phyloP scores from a whole-genome alignment of 192 early-diverging fungal species.

The Umbelopsis sp. region DNA sequence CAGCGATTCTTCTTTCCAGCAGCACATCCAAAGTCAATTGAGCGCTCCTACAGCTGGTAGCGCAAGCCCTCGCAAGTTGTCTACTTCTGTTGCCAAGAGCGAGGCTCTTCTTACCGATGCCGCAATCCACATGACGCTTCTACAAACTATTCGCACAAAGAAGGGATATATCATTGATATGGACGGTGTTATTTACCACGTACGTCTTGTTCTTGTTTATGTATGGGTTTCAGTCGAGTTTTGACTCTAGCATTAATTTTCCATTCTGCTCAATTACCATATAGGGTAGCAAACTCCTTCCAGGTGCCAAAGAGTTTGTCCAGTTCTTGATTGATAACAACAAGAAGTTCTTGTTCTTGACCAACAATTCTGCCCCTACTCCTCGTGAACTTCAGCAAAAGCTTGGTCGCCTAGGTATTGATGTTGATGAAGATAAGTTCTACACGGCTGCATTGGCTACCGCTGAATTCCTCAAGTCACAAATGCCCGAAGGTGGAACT shows the following conservation, averaged over 20 bases:
- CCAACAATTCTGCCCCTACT: slow-evolving; percentile 65
- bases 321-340: slow-evolving; percentile 48
- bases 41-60: not conserved
- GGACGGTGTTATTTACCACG: slow-evolving; percentile 66
- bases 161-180: slow-evolving; percentile 64
- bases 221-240: slow-evolving; percentile 18
- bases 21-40: slow-evolving; percentile 14
- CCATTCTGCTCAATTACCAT: not conserved
- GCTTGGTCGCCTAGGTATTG: slow-evolving; percentile 52
- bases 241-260: not conserved
- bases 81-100: slow-evolving; percentile 23
- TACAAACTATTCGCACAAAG: slow-evolving; percentile 42
- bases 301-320: slow-evolving; percentile 62
- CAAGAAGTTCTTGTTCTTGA: slow-evolving; percentile 64
- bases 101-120: slow-evolving; percentile 33
- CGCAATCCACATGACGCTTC: slow-evolving; percentile 30
- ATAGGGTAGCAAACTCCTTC: slow-evolving; percentile 48
- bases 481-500: slow-evolving; percentile 52
- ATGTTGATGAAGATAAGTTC: slow-evolving; percentile 52
- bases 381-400: slow-evolving; percentile 61
- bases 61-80: slow-evolving; percentile 14
- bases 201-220: slow-evolving; percentile 14
- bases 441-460: slow-evolving; percentile 62
- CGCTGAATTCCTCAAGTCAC: slow-evolving; percentile 56
- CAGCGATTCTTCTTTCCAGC: not conserved